Evolutionary conservation across 2,329 filamentous ascomycete species (phyloP).

Genomic region (Trichophaea hybrida): DNA sequence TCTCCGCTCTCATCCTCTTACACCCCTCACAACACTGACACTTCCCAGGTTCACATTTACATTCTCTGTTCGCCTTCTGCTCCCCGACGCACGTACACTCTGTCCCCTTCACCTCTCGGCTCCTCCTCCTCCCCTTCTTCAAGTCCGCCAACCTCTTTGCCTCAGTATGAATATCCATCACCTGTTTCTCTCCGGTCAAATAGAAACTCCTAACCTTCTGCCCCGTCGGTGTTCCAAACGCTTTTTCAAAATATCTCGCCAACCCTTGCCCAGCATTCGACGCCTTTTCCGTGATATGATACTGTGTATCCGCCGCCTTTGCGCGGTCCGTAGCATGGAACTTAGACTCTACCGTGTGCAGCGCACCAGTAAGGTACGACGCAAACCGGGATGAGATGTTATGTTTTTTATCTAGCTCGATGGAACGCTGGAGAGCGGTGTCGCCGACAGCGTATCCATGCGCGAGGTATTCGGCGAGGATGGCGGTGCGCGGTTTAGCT

Average conservation of each 20-base stretch:
- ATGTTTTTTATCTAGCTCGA: constrained; percentile 80
- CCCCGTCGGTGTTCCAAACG: constrained; percentile 56
- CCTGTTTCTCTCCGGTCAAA: constrained; percentile 67
- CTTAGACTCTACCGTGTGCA: constrained; percentile 55
- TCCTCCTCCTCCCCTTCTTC: constrained; percentile 42
- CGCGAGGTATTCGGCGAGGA: constrained; percentile 90
- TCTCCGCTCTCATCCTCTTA: too few relatives aligned
- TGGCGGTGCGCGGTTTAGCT: constrained; percentile 88
- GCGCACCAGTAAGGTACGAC: constrained; percentile 27
- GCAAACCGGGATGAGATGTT: constrained; percentile 72
- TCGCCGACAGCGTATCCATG: constrained; percentile 79
- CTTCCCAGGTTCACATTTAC: too few relatives aligned
- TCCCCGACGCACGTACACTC: too few relatives aligned
- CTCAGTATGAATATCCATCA: constrained; percentile 85
- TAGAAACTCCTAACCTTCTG: constrained; percentile 84
- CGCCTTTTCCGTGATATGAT: constrained; percentile 64
- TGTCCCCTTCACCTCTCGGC: constrained; percentile 28
- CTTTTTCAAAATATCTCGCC: constrained; percentile 88
- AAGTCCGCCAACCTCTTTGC: constrained; percentile 75
- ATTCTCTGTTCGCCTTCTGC: too few relatives aligned
- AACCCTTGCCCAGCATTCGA: constrained; percentile 40
- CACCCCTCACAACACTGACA: too few relatives aligned
- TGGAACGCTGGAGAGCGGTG: constrained; percentile 35
- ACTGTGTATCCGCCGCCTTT: constrained; percentile 67
- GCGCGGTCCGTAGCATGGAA: constrained; percentile 81